Conservation (phyloP, 2,329 filamentous ascomycete species). For the Clarireedia paspali region DNA sequence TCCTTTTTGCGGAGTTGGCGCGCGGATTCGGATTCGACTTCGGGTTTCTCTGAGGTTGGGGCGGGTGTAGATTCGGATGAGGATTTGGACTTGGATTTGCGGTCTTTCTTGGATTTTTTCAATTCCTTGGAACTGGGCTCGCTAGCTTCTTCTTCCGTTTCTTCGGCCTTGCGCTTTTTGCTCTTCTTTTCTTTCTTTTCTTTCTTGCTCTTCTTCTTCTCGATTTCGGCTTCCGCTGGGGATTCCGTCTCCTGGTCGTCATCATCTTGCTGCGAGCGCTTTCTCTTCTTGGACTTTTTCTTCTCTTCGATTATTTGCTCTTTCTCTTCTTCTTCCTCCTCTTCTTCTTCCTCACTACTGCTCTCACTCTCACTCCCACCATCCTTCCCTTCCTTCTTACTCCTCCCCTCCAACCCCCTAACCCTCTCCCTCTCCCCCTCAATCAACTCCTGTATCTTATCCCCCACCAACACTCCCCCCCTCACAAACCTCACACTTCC, state of each 20-base stretch:
- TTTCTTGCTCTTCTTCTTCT: constrained; percentile 27
- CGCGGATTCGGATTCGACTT: not conserved
- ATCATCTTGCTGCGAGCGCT: constrained; percentile 34
- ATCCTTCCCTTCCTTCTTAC: not conserved
- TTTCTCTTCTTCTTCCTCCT: constrained; percentile 9
- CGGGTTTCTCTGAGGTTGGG: not conserved
- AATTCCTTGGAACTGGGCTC: constrained; percentile 20
- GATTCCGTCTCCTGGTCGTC: constrained; percentile 15
- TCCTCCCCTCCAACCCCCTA: constrained; percentile 21
- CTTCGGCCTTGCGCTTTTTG: constrained; percentile 37
- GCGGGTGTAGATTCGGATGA: not conserved
- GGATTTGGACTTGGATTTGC: constrained; percentile 2
- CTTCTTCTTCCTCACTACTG: not conserved
- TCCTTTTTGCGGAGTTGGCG: not conserved
- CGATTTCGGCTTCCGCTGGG: constrained; percentile 17
- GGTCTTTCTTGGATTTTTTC: constrained; percentile 29
- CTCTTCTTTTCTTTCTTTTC: constrained; percentile 7
- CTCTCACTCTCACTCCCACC: constrained; percentile 9
- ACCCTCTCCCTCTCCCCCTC: constrained; percentile 30
- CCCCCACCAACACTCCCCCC: constrained; percentile 64
- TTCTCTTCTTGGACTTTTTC: constrained; percentile 34
- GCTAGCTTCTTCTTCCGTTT: constrained; percentile 27
- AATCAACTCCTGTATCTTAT: constrained; percentile 43
- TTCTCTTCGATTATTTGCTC: constrained; percentile 6
- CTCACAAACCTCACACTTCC: constrained; percentile 79